Evolutionary conservation across 2,329 filamentous ascomycete species (phyloP).

Genomic region (Penicillium sp.): DNA sequence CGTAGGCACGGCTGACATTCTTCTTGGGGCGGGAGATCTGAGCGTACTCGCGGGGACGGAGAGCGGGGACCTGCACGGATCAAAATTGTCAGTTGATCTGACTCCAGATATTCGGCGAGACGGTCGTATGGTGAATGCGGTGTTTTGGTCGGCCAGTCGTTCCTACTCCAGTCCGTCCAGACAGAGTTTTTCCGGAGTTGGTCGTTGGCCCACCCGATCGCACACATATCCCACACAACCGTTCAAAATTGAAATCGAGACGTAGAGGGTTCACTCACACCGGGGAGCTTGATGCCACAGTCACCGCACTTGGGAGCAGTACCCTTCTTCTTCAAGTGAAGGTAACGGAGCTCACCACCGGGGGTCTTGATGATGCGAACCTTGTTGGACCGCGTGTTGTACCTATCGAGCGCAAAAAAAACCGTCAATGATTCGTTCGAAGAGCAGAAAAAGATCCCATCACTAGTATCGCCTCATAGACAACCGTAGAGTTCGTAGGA

Average conservation of each 20-base stretch:
- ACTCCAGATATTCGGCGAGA: slow-evolving; percentile 4
- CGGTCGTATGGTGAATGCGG: slow-evolving; percentile 8
- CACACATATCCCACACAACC: slow-evolving; percentile 17
- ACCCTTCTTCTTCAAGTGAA: slow-evolving; percentile 99
- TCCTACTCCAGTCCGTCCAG: slow-evolving; percentile 7
- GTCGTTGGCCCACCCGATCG: slow-evolving; percentile 16
- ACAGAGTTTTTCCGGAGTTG: slow-evolving; percentile 14
- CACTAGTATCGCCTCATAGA: slow-evolving; percentile 19
- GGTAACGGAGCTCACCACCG: slow-evolving; percentile 90
- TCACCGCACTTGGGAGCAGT: slow-evolving; percentile 99
- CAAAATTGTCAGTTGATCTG: slow-evolving; percentile 17
- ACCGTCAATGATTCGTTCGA: slow-evolving; percentile 35
- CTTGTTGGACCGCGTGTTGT: slow-evolving; percentile 98
- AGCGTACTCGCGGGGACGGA: slow-evolving; percentile 97
- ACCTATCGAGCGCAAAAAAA: slow-evolving; percentile 57
- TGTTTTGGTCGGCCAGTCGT: slow-evolving; percentile 15
- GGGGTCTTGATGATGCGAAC: slow-evolving; percentile 95
- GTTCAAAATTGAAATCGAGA: slow-evolving; percentile 11
- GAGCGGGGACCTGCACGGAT: slow-evolving; percentile 74
- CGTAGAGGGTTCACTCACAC: slow-evolving; percentile 69
- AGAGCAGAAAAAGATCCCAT: slow-evolving; percentile 4
- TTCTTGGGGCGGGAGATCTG: slow-evolving; percentile 98
- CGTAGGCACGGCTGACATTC: slow-evolving; percentile 98
- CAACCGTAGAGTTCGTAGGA: slow-evolving; percentile 18
- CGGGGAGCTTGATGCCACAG: slow-evolving; percentile 95